Evolutionary conservation across 2,329 filamentous ascomycete species (phyloP).

Genomic region (Colletotrichum somersetense): DNA sequence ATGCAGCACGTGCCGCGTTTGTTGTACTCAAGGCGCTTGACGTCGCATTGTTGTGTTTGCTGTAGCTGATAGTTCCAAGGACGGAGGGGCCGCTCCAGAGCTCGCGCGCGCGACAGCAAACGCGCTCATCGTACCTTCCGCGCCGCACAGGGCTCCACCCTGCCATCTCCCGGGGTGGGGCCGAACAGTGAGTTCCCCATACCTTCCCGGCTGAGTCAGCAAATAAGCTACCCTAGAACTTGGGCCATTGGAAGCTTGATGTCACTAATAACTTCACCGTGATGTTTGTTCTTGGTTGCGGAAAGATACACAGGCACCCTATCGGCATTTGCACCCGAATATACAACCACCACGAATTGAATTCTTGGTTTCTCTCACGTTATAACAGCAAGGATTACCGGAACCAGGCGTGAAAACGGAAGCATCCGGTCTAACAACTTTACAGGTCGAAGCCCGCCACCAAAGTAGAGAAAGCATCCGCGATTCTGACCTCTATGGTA

Average conservation of each 20-base stretch:
- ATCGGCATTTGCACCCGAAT: slow-evolving; percentile 19
- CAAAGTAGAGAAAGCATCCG: not conserved
- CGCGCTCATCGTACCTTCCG: slow-evolving; percentile 2
- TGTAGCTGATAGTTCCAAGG: slow-evolving; percentile 9
- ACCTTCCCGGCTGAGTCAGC: slow-evolving; percentile 3
- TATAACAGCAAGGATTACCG: not conserved
- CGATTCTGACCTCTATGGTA: too few relatives aligned
- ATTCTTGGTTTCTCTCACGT: not conserved
- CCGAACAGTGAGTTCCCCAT: not conserved
- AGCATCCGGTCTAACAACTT: not conserved
- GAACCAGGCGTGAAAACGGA: not conserved
- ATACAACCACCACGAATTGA: not conserved
- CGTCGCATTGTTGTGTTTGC: not conserved
- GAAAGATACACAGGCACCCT: slow-evolving; percentile 20
- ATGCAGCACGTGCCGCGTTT: not conserved
- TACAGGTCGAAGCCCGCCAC: not conserved
- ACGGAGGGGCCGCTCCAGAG: not conserved
- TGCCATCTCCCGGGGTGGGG: not conserved
- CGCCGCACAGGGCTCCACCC: not conserved
- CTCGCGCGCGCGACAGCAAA: slow-evolving; percentile 1
- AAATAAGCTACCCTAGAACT: not conserved
- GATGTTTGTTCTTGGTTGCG: not conserved
- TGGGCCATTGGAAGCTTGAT: not conserved
- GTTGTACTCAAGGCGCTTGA: not conserved
- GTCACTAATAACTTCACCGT: not conserved